phyloP scores from a whole-genome alignment of 2,329 filamentous ascomycete species.

The Setomelanomma holmii region DNA sequence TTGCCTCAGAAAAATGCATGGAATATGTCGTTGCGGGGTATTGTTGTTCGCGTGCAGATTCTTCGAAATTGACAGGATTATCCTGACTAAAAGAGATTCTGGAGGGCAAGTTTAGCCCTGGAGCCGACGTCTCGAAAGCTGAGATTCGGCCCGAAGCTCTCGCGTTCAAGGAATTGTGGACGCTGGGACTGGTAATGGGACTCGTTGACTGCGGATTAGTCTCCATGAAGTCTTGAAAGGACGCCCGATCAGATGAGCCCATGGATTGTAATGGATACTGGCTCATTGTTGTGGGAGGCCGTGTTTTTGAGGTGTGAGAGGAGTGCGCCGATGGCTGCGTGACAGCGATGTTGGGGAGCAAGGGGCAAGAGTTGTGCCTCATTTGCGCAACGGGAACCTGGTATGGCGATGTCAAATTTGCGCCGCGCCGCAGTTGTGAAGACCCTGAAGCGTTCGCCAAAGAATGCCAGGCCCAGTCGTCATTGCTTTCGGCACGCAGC shows the following conservation, averaged over 20 bases:
- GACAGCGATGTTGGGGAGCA: slow-evolving; percentile 11
- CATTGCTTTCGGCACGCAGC: not conserved
- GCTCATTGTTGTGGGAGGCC: no score
- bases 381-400: slow-evolving; percentile 7
- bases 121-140: slow-evolving; percentile 14
- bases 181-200: slow-evolving; percentile 9
- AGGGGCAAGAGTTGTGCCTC: slow-evolving; percentile 30
- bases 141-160: slow-evolving; percentile 24
- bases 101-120: slow-evolving; percentile 10
- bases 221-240: slow-evolving; percentile 12
- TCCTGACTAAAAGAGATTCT: not conserved
- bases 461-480: not conserved
- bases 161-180: slow-evolving; percentile 16
- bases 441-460: not conserved
- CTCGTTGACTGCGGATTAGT: slow-evolving; percentile 5
- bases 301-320: slow-evolving; percentile 12
- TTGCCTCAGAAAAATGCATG: slow-evolving; percentile 1
- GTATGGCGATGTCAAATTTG: slow-evolving; percentile 3
- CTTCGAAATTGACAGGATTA: not conserved
- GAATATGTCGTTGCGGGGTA: not conserved
- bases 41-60: not conserved
- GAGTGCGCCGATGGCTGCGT: slow-evolving; percentile 15
- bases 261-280: no score
- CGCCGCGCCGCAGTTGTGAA: not conserved
- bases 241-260: not conserved